Conservation (phyloP, 768 basidiomycete species). For the Termitomyces sp. region DNA sequence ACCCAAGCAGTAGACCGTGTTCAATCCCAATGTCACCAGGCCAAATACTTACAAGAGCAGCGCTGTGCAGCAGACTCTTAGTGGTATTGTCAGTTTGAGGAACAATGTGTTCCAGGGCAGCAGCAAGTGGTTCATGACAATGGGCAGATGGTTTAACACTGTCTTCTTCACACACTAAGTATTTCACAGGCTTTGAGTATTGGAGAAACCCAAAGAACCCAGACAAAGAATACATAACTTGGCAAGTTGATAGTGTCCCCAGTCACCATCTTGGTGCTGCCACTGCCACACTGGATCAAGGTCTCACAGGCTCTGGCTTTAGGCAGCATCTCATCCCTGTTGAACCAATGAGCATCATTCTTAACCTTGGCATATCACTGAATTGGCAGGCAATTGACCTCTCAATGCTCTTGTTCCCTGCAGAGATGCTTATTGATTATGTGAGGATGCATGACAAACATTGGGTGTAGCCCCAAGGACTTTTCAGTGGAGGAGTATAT, state of each 20-base stretch:
- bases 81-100: not conserved
- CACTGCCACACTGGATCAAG: constrained; percentile 41
- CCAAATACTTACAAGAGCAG: not conserved
- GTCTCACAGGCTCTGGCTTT: constrained; percentile 38
- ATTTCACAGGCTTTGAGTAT: constrained; percentile 62
- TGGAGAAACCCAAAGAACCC: constrained; percentile 55
- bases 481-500: constrained; percentile 68
- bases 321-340: constrained; percentile 53
- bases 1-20: not conserved
- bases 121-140: constrained; percentile 5
- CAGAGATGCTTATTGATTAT: constrained; percentile 70
- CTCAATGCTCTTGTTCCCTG: constrained; percentile 59
- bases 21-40: not conserved
- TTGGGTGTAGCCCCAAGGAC: constrained; percentile 62
- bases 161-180: not conserved
- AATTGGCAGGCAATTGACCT: constrained; percentile 64
- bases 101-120: constrained; percentile 14
- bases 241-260: constrained; percentile 58
- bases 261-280: constrained; percentile 47
- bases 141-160: not conserved
- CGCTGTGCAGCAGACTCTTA: not conserved
- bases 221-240: constrained; percentile 62
- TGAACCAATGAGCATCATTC: constrained; percentile 55
- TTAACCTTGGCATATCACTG: constrained; percentile 61
- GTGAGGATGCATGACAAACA: constrained; percentile 69